Percentiles rank a stretch among this genome's conserved stretches.
phyloP scores from a whole-genome alignment of 192 early-diverging fungal genomes.

The Backusella luteola region DNA sequence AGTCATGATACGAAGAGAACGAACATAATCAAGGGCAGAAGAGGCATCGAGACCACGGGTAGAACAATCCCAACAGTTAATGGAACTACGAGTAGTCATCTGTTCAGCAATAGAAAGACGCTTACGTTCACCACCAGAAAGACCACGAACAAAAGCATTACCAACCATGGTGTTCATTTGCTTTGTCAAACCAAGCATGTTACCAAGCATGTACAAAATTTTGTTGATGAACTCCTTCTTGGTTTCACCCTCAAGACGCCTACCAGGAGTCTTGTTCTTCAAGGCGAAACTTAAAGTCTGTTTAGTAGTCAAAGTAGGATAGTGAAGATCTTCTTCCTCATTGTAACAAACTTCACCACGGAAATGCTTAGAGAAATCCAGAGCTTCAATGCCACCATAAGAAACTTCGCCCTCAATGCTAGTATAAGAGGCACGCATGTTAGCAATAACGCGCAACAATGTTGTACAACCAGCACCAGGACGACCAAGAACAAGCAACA shows the following conservation, averaged over 20 bases:
- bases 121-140: slow-evolving; percentile 74
- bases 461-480: slow-evolving; percentile 71
- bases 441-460: slow-evolving; percentile 59
- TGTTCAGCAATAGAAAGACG: slow-evolving; percentile 79
- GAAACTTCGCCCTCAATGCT: slow-evolving; percentile 56
- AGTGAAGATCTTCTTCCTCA: slow-evolving; percentile 61
- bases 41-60: slow-evolving; percentile 82
- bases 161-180: slow-evolving; percentile 65
- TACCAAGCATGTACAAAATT: slow-evolving; percentile 51
- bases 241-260: slow-evolving; percentile 39
- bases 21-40: slow-evolving; percentile 75
- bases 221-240: slow-evolving; percentile 31
- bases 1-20: slow-evolving; percentile 68
- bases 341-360: slow-evolving; percentile 78
- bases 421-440: slow-evolving; percentile 46
- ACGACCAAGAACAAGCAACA: slow-evolving; percentile 67
- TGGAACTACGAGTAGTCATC: slow-evolving; percentile 56
- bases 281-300: slow-evolving; percentile 77
- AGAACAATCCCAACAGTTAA: slow-evolving; percentile 70
- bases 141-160: slow-evolving; percentile 70
- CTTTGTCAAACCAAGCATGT: slow-evolving; percentile 57
- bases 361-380: slow-evolving; percentile 58
- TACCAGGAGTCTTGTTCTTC: slow-evolving; percentile 65
- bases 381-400: slow-evolving; percentile 66
- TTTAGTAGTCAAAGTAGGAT: slow-evolving; percentile 73